Base-by-base conservation (phyloP, 306 rosid species). In the Trifolium dubium region DNA sequence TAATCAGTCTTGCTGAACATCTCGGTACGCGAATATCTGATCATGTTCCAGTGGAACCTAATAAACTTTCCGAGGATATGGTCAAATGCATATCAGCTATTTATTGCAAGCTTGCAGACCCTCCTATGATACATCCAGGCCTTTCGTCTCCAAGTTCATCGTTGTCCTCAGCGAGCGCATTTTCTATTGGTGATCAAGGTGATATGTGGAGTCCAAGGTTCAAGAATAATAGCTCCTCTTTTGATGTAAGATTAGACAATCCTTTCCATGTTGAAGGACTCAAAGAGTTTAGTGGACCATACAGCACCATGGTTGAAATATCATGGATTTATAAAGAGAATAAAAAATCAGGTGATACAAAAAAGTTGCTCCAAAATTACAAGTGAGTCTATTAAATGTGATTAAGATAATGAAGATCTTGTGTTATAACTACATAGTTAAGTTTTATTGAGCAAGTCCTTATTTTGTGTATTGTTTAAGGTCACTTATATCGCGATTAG, bases 251-350 rank as follows among this genome's bases (percentile, higher is more conserved):
- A 19, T 82, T 92, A 79, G 99, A 92, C 61, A 90, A 95, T 72
- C 98, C 99, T 78, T 92, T 92, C 79, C 92, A 85, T 32, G 89
- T 92, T 30, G 98, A 92, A 77, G 97, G 98, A 69, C 88, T 95
- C 41, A 86, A 88, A 83, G 98, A 95, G 81, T 92, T 95, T 72
- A 95, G 99, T 60, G 98, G 97, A 31, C 99, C 99, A 7, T 95
- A 95, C 79, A 95, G 97, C 90, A 87, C 97, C 67, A 95, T 92
- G 98, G 89, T 95, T 81, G 99, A 95, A 86, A 91, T 95, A 51
- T 85, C 97, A 5, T 87, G 97, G 93, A 90, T 95, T 73, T 85
- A 88, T 83, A 87, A 88, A 74, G 98, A 92, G 40, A 83, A 73
- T 79, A 88, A 85, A 78, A 95, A 92, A 69, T 82, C 87, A 37